Conservation (phyloP, 1,284 basidiomycete species). For the Coniferiporia weirii region DNA sequence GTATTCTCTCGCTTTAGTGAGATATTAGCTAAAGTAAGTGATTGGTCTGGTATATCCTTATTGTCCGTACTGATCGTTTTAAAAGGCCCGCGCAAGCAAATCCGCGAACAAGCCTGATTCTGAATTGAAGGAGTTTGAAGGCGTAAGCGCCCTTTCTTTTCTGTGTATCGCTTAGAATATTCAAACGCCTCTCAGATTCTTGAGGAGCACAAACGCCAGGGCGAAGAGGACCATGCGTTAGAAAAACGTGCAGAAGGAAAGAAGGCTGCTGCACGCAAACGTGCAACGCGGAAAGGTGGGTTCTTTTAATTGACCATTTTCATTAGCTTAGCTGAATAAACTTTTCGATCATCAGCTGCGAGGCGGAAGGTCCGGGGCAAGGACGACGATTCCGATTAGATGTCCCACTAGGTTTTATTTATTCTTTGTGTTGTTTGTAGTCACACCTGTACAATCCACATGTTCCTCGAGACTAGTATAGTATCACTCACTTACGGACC, state of each 20-base stretch:
- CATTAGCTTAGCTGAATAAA: not conserved
- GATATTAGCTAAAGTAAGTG: constrained; percentile 72
- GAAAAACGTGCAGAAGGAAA: constrained; percentile 80
- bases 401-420: not conserved
- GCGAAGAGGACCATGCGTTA: constrained; percentile 86
- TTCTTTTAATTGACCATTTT: not conserved
- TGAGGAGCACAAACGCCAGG: constrained; percentile 77
- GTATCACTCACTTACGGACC: too few species aligned
- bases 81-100: constrained; percentile 77
- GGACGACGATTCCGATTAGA: constrained; percentile 10
- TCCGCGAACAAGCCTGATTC: constrained; percentile 85
- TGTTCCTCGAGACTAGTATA: too few species aligned
- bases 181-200: constrained; percentile 54
- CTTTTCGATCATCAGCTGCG: not conserved
- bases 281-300: constrained; percentile 41
- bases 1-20: constrained; percentile 87
- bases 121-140: constrained; percentile 87
- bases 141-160: constrained; percentile 37
- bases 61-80: constrained; percentile 2
- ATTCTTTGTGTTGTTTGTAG: too few species aligned
- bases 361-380: constrained; percentile 5
- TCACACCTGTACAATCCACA: too few species aligned
- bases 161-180: not conserved
- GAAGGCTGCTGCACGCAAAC: constrained; percentile 74
- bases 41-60: not conserved